Base-by-base conservation (phyloP, 257 asterid genomes). In the Solanum gracilifrons region DNA sequence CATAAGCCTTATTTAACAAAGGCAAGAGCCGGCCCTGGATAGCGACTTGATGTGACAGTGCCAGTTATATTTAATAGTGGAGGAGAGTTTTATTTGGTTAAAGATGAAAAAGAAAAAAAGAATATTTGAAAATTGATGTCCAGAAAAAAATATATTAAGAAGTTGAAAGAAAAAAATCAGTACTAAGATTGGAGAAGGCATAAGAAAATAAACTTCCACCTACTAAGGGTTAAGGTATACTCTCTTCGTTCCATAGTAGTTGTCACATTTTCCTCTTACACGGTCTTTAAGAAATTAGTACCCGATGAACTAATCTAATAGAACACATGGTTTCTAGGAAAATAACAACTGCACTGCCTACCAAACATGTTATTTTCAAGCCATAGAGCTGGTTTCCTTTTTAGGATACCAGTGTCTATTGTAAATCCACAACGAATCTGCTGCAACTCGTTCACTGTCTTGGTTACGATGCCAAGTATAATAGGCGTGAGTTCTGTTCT, bases 381-480 rank as follows among this genome's bases (percentile, higher is more conserved):
- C 10, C 36, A 69, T 60, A 29, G 86, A 75, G 35, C 80, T 39
- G 60, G 86, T 88, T 83, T 91, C 95, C 43, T 89, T 91, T 25
- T 68, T 77, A 11, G 93, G 92, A 74, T 90, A 88, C 91, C 91
- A 93, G 31, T 87, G 84, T 89, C 96, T 87, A 35, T 93, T 93
- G 88, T 89, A 90, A 64, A 94, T 88, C 94, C 95, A 94, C 3
- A 87, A 87, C 0, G 92, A 90, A 77, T 94, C 94, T 21, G 93
- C 94, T 21, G 79, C 89, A 41, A 90, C 87, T 10, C 93, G 86
- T 82, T 88, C 92, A 21, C 79, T 71, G 13, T 93, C 95, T 7
- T 94, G 94, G 89, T 94, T 94, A 0, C 93, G 92, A 37, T 93
- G 93, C 95, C 95, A 94, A 27, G 90, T 89, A 87, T 90, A 93